Base-by-base conservation (phyloP, 1,284 basidiomycete genomes). In the Malassezia caprae region DNA sequence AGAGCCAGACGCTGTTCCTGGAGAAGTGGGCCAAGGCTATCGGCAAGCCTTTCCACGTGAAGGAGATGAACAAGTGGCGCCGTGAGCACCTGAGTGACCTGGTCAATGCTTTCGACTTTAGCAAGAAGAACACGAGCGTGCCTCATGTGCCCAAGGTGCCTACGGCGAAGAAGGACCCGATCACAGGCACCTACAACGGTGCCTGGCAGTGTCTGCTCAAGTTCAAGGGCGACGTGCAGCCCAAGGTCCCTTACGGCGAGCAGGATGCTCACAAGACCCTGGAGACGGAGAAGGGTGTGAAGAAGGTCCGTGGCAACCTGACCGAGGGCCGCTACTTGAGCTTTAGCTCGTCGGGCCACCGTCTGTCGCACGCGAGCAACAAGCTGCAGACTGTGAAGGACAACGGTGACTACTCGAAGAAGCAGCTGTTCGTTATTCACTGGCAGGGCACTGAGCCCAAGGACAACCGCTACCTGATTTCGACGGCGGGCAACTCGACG, bases 1-100 rank as follows among this genome's bases (percentile, higher is more conserved):
- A 65, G 44, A 61, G 55, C 13, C 66, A 67, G 45, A 62, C 59
- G 31, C 59, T 66, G 26, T 66, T 65, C 45, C 34, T 68, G 37
- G 67, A 69, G 50, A 40, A 68, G 56, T 69, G 67, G 67, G 56
- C 63, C 13, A 48, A 59, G 31, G 64, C 67, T 11, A 58, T 52
- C 28, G 64, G 64, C 44, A 64, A 60, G 32, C 58, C 59, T 3
- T 67, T 69, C 37, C 44, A 26, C 2, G 59, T 56, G n/a, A 32
- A 60, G 24, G 56, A 59, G 23, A 56, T 69, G 35, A 67, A 60
- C 34, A 46, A 40, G 21, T 69, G 67, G 67, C 53, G 67, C n/a
- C 56, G 67, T 24, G 31, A 53, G 19, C 60, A 68, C 35, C 59
- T 69, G 27, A 57, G 58, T 19, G 58, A 68, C 43, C 56, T 69